Evolutionary conservation across 179 eudicot species (phyloP), one percentile per base, ranked within the genome.

Genomic region (Camellia oleifera): DNA sequence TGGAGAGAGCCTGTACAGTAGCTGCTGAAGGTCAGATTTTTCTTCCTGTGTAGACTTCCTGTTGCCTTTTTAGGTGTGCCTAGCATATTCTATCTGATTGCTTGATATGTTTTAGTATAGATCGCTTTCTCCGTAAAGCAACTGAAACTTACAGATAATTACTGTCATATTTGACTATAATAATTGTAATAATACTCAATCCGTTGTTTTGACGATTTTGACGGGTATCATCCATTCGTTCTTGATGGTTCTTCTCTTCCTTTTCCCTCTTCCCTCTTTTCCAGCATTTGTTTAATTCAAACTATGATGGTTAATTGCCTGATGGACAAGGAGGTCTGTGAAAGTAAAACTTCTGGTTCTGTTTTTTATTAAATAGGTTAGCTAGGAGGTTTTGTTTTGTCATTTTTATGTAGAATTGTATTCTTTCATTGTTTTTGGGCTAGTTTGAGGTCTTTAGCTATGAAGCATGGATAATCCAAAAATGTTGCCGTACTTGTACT

Each of bases 1-100:
- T 95, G 80, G 99, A 95, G 90, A 89, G 98, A 84, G 88, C 88
- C 3, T 95, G 99, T 84, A 85, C 90, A 62, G 97, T 95, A 7
- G 98, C 99, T 72, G 97, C 99, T 76, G 95, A 91, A 95, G 99
- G 99, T 94, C 72, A 58, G 83, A 79, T 70, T 63, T 40, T 26
- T 54, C 61, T 80, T 62, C 40, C 26, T 58, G 14, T 46, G 61
- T 45, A 10, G 17, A 20, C 17, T 20, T 73, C 44, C 42, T 72
- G 63, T 73, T 53, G 52, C 17, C 5, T 58, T 15, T 74, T 58
- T 17, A 18, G 14, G 45, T 67, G 15, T 67, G 67, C 17, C 48
- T 26, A 12, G 18, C 14, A 2, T 26, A 54, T 12, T 56, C 60
- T 10, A 4, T 56, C 9, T 56, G 65, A 56, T 6, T 74, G 64